These are phyloP conservation scores for Adenanthera pavonina DNA, from an alignment of 306 rosid species.

Conservation along the genomic window DNA sequence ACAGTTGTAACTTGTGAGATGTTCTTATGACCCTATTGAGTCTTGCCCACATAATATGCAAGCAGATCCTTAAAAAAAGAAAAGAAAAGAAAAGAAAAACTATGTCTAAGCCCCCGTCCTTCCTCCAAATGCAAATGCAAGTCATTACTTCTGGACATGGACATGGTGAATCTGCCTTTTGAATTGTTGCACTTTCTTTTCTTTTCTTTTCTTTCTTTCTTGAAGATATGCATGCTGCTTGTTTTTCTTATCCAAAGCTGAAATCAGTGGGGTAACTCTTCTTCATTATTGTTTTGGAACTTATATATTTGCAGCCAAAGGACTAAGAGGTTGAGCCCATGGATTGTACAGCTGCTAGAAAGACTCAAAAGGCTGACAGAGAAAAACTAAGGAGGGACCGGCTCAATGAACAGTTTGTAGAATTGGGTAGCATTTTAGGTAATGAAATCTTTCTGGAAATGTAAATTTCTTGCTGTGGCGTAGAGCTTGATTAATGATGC, in stretches of 20 bases:
- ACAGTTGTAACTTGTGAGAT: not conserved
- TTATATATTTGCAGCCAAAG: constrained; percentile 48
- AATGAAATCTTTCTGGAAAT: constrained; percentile 12
- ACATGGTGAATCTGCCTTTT: constrained; percentile 16
- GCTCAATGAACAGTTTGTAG: constrained; percentile 80
- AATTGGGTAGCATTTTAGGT: constrained; percentile 76
- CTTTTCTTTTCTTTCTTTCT: not conserved
- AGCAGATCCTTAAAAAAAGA: not conserved
- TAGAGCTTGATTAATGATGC: not conserved
- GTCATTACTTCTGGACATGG: constrained; percentile 7
- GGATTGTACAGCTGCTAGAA: constrained; percentile 71
- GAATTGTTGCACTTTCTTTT: constrained; percentile 18
- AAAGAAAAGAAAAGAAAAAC: not conserved
- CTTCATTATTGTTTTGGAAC: constrained; percentile 24
- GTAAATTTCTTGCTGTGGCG: not conserved
- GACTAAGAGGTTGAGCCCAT: constrained; percentile 51
- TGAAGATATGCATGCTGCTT: not conserved
- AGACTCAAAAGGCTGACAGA: constrained; percentile 84
- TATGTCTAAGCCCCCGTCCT: not conserved
- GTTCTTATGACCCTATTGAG: constrained; percentile 4
- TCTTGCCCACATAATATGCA: not conserved
- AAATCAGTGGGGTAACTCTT: constrained; percentile 35
- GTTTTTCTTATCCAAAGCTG: constrained; percentile 19
- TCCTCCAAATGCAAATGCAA: not conserved
- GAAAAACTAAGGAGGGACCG: constrained; percentile 89